Evolutionary conservation across 148 eudicot genomes (phyloP), one percentile per base, ranked within the genome.

Genomic region (Suaeda aralocaspica): DNA sequence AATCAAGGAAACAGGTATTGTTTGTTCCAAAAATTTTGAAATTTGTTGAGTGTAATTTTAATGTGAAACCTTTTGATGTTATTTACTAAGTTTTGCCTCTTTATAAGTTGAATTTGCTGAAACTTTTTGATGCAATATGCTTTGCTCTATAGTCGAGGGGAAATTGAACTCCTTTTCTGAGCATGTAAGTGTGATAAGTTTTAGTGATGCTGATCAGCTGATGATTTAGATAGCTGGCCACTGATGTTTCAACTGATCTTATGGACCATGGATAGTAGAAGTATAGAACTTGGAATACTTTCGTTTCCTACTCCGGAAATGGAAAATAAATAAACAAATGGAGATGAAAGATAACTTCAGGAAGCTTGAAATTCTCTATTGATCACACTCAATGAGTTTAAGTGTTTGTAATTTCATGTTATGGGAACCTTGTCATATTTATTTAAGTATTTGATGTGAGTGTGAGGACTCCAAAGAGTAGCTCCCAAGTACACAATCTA

Each of bases 1-100:
- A 33, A 88, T 93, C 75, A 89, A 82, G 81, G 96, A 93, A 79
- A 91, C 97, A 86, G 98, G 98, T 93, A 79, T 13, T 46, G 26
- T 44, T 59, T 62, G 39, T 51, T 66, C 56, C 46, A 36, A 28
- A 0, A n/a, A 4, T 57, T 57, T 31, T 25, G n/a, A 58, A 45
- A 16, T 48, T 56, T 56, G 46, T 16, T 26, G 25, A 15, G 8
- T 21, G 18, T 29, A 60, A 2, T 21, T 61, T 49, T 33, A 6
- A 48, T 62, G 0, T 72, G 1, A 26, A 22, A 18, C 1, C 3
- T 15, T 1, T 13, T 1, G 5, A 49, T 31, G 2, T 0, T 31
- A 2, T 21, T 45, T 10, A 18, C 39, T 41, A 5, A 22, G 61
- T 13, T 21, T 11, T 22, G 0, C 59, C 4, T 45, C n/a, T 42